Evolutionary conservation across 2,329 filamentous ascomycete species (phyloP), one percentile per base, ranked within the genome.

Genomic region (Neurospora sp.): DNA sequence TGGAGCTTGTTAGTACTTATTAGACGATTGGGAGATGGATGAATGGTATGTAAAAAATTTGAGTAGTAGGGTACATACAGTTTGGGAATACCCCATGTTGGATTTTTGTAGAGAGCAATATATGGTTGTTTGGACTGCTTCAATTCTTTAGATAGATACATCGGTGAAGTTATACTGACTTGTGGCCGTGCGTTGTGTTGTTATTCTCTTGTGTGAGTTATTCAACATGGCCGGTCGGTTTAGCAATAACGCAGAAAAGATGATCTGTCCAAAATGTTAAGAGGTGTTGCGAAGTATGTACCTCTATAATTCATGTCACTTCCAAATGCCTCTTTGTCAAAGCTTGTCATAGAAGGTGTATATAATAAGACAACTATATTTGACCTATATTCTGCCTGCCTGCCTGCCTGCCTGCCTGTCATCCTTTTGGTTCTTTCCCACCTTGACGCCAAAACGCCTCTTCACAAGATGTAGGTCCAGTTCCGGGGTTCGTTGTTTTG

Each of bases 1-100:
- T 96, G 84, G 89, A 90, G 80, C 78, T 92, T 77, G 82, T 91
- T 17, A 74, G 68, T n/a, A 71, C 72, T 23, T 75, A 73, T 67
- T 75, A 68, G 66, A 43, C 23, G 0, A 28, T 19, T 43, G 4
- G 17, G 15, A 19, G 33, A 67, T 33, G 67, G 13, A 10, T 13
- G n/a, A 7, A 33, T 33, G 28, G 28, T 28, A 28, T 28, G 23
- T 33, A 28, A n/a, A 9, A n/a, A 13, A 9, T 52, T 19, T 36
- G 40, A 67, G 19, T 39, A 23, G 36, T 39, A 23, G 36, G 66
- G 43, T 58, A 33, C 46, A 9, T 58, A 33, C 52, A 15, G 23
- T 33, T 58, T 58, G 23, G 23, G 38, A 38, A 67, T 67, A 67
- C 19, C 19, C 66, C 52, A 9, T 58, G 43, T 23, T 28, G 23